These are phyloP conservation scores for Eurotiales sp. DNA, from an alignment of 2,329 filamentous ascomycete genomes.

Conservation along the genomic window DNA sequence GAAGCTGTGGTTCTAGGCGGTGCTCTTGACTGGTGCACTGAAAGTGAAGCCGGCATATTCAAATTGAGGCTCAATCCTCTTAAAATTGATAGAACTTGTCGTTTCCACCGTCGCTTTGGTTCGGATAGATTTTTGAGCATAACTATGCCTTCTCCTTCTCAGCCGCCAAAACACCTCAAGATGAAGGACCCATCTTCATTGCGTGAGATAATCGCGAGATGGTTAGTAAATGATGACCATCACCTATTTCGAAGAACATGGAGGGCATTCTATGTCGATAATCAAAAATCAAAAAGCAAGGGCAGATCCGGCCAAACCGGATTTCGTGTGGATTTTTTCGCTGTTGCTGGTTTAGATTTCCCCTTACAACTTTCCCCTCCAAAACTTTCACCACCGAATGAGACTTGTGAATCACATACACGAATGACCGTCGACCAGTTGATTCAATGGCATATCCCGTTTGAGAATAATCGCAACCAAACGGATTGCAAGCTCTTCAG, in stretches of 20 bases:
- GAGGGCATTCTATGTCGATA: conserved; percentile 43
- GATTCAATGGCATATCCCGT: conserved; percentile 46
- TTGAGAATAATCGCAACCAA: conserved; percentile 32
- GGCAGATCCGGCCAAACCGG: conserved; percentile 20
- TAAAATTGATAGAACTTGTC: conserved; percentile 40
- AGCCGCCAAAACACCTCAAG: conserved; percentile 25
- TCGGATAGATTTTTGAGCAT: conserved; percentile 45
- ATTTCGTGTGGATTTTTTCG: conserved; percentile 41
- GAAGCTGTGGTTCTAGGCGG: conserved; percentile 40
- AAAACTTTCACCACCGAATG: conserved; percentile 20
- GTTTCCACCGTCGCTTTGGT: conserved; percentile 45
- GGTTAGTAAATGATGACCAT: conserved; percentile 38
- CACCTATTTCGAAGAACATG: conserved; percentile 41
- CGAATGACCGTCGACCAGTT: conserved; percentile 36
- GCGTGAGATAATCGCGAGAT: conserved; percentile 33
- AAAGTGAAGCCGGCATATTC: conserved; percentile 32
- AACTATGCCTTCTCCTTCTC: conserved; percentile 30
- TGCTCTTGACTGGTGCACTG: conserved; percentile 35
- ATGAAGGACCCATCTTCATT: conserved; percentile 23
- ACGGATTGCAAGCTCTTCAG: conserved; percentile 45
- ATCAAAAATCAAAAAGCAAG: conserved; percentile 27
- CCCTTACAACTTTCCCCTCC: conserved; percentile 14
- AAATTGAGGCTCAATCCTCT: conserved; percentile 40
- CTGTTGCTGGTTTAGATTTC: conserved; percentile 42
- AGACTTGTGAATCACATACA: conserved; percentile 28